Base-by-base conservation (phyloP, 306 rosid genomes). In the Abrus precatorius region DNA sequence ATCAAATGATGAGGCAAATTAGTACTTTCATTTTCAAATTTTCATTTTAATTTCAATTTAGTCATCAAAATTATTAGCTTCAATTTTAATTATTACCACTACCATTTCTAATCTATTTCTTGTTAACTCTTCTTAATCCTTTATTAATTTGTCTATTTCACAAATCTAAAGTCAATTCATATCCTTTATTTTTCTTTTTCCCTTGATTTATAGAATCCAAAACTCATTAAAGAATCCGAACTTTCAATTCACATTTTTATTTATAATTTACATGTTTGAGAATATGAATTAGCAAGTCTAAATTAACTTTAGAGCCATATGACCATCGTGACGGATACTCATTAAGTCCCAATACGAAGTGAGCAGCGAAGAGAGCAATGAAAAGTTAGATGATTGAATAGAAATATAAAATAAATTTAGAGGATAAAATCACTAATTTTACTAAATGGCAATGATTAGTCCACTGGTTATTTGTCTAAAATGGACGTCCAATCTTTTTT, bases 1-100 rank as follows among this genome's bases (percentile, higher is more conserved):
- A 72, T 82, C 82, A 47, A 80, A 81, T 84, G 80, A 67, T 66
- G 73, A 34, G 40, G 69, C 9, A 66, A 66, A 66, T 66, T 2
- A 27, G 27, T 41, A 66, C 41, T 66, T 66, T 43, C 7, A 0
- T 8, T 7, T 32, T 64, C 49, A n/a, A 57, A 57, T 28, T 8
- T 57, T 28, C 29, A 59, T 59, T 43, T 30, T 11, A 11, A 20
- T 50, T 50, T 2, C 52, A 50, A 1, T 50, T 11, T 5, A 11
- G 1, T 60, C 9, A 0, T 30, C 28, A 9, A 59, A 36, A 36
- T 36, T 36, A 7, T 56, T 20, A n/a, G 8, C 20, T 55, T 55
- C 33, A 55, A 20, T 55, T 27, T 20, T 20, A 20, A 20, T 20
- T 36, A 2, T 36, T 36, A 36, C 40, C 40, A 36, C 40, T 36